phyloP scores from a whole-genome alignment of 768 basidiomycete species.

The Austroboletus eburneus region DNA sequence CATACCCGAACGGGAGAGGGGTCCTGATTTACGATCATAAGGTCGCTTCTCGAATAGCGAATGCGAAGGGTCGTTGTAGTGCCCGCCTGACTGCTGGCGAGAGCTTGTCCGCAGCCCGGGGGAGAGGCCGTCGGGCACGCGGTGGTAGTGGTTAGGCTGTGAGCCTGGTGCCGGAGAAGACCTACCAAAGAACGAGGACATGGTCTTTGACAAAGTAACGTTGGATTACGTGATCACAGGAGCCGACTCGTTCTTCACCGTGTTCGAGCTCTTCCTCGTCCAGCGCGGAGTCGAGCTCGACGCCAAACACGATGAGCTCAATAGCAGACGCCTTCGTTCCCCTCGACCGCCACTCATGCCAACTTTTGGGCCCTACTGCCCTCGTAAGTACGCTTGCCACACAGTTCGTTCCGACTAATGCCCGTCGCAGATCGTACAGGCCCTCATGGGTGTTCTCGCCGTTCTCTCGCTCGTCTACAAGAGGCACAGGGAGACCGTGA shows the following conservation, averaged over 20 bases:
- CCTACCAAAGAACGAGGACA: slow-evolving; percentile 44
- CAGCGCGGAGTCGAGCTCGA: not conserved
- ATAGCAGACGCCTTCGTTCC: slow-evolving; percentile 20
- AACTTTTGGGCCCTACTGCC: slow-evolving; percentile 45
- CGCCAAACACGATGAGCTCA: slow-evolving; percentile 9
- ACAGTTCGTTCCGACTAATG: not conserved
- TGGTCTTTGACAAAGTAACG: too few relatives aligned
- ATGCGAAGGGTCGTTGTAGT: slow-evolving; percentile 52
- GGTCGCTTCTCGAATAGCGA: slow-evolving; percentile 49
- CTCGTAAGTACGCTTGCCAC: slow-evolving; percentile 30
- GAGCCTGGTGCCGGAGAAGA: slow-evolving; percentile 29
- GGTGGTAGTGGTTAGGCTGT: slow-evolving; percentile 39
- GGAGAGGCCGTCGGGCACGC: slow-evolving; percentile 39
- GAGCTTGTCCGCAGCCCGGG: slow-evolving; percentile 33
- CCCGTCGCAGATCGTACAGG: slow-evolving; percentile 65
- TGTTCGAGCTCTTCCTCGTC: too few relatives aligned
- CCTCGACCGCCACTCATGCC: slow-evolving; percentile 42
- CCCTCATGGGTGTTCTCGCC: slow-evolving; percentile 87
- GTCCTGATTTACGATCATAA: slow-evolving; percentile 42
- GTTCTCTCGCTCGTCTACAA: slow-evolving; percentile 84
- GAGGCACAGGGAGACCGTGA: slow-evolving; percentile 78
- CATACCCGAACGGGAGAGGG: slow-evolving; percentile 32
- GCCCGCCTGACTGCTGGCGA: slow-evolving; percentile 34
- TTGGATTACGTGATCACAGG: slow-evolving; percentile 19
- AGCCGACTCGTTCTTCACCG: too few relatives aligned